These are phyloP conservation scores for Podospora appendiculata DNA, from an alignment of 495 filamentous ascomycete genomes.

Conservation along the genomic window DNA sequence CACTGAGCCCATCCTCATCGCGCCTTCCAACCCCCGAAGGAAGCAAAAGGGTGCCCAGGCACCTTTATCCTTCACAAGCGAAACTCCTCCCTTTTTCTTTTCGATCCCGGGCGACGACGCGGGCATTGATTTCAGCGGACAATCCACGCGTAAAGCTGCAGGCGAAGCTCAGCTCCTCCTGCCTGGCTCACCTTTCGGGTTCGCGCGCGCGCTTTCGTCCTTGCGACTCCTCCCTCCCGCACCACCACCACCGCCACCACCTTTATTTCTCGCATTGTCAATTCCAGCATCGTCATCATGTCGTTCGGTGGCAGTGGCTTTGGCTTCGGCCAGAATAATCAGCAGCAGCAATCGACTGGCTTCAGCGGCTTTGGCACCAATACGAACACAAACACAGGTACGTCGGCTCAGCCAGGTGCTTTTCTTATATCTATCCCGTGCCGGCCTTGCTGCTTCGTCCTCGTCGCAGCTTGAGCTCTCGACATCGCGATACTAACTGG, in stretches of 20 bases:
- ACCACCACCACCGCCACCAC: background rate
- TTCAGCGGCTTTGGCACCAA: slow-evolving; percentile 50
- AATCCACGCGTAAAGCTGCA: too few relatives aligned
- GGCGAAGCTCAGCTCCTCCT: too few relatives aligned
- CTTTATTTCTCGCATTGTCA: background rate
- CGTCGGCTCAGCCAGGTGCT: slow-evolving; percentile 11
- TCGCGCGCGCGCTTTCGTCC: background rate
- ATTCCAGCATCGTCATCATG: slow-evolving; percentile 26
- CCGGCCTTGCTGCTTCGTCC: slow-evolving; percentile 10
- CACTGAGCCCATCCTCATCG: slow-evolving; percentile 5
- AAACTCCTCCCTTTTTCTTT: background rate
- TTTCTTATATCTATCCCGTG: background rate
- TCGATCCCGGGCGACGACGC: too few relatives aligned
- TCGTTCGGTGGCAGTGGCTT: slow-evolving; percentile 40
- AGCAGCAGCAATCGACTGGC: slow-evolving; percentile 46
- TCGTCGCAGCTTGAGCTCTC: background rate
- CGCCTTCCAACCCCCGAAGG: slow-evolving; percentile 2
- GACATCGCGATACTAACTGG: background rate
- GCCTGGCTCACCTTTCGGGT: too few relatives aligned
- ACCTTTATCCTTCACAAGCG: slow-evolving; percentile 1
- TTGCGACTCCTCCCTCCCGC: background rate
- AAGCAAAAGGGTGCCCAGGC: slow-evolving; percentile 6
- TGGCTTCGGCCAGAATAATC: slow-evolving; percentile 53
- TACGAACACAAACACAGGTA: slow-evolving; percentile 39
- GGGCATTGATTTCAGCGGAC: too few relatives aligned